phyloP scores from a whole-genome alignment of 495 filamentous ascomycete genomes.

The Neurospora sp. region DNA sequence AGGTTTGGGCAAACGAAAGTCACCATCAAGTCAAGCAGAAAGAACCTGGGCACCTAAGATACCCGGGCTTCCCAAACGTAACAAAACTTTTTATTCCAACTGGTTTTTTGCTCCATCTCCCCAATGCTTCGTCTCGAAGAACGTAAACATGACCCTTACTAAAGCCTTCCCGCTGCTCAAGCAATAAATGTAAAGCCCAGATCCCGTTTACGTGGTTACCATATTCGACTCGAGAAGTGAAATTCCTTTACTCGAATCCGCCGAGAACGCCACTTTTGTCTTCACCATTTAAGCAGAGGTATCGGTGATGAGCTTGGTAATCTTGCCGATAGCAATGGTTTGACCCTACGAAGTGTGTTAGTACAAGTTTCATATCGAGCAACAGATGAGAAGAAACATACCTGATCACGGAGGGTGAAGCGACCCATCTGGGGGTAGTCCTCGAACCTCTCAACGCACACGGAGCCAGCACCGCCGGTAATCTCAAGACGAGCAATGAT shows the following conservation, averaged over 20 bases:
- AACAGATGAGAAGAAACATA: slow-evolving; percentile 23
- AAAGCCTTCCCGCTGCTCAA: neutral
- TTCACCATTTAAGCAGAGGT: slow-evolving; percentile 14
- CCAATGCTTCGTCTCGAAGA: neutral
- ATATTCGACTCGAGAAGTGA: neutral
- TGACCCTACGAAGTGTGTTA: slow-evolving; percentile 51
- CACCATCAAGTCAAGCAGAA: neutral
- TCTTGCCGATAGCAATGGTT: slow-evolving; percentile 96
- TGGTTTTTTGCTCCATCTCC: neutral
- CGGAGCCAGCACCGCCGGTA: slow-evolving; percentile 68
- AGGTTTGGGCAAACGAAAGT: neutral
- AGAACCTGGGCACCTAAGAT: neutral
- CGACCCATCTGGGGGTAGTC: slow-evolving; percentile 91
- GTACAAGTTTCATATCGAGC: too few relatives aligned
- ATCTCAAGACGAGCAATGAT: slow-evolving; percentile 91
- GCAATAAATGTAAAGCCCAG: neutral
- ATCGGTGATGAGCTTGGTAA: slow-evolving; percentile 63
- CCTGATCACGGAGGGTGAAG: slow-evolving; percentile 92
- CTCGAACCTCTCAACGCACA: slow-evolving; percentile 88
- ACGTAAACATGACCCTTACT: neutral
- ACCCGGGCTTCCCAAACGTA: neutral
- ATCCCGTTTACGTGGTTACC: neutral
- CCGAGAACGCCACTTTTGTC: neutral
- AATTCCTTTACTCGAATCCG: neutral
- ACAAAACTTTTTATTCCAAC: neutral